phyloP scores from a whole-genome alignment of 495 filamentous ascomycete species.

The Hypoxylon subgilvum region DNA sequence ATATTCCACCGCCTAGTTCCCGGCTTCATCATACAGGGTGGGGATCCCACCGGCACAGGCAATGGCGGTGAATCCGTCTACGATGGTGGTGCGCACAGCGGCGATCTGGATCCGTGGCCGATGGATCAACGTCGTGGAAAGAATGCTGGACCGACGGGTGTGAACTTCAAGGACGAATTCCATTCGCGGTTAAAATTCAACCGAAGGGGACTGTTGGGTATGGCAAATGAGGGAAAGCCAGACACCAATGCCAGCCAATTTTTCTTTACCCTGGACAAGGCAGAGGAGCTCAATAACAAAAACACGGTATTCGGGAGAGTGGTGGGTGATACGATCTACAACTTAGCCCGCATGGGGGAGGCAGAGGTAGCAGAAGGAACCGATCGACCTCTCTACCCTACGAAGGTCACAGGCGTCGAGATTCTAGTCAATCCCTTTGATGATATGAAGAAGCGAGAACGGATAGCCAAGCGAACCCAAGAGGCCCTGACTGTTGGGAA shows the following conservation, averaged over 20 bases:
- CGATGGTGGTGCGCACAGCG: slow-evolving; percentile 79
- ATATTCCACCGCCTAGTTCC: slow-evolving; percentile 93
- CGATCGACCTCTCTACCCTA: slow-evolving; percentile 88
- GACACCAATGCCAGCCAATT: slow-evolving; percentile 93
- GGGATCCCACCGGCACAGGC: slow-evolving; percentile 82
- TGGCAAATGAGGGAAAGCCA: slow-evolving; percentile 80
- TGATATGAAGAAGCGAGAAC: slow-evolving; percentile 78
- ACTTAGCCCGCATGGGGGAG: slow-evolving; percentile 89
- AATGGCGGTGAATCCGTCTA: slow-evolving; percentile 91
- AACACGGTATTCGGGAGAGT: slow-evolving; percentile 95
- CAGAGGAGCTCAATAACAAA: slow-evolving; percentile 81
- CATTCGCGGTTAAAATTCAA: slow-evolving; percentile 93
- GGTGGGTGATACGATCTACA: slow-evolving; percentile 93
- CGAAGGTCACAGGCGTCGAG: slow-evolving; percentile 78
- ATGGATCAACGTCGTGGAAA: slow-evolving; percentile 66
- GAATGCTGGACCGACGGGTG: slow-evolving; percentile 58
- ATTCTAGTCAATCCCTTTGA: slow-evolving; percentile 89
- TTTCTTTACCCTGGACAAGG: slow-evolving; percentile 86
- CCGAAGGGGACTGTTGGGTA: slow-evolving; percentile 85
- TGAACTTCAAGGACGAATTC: slow-evolving; percentile 84
- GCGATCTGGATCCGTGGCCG: slow-evolving; percentile 62
- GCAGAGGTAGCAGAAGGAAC: slow-evolving; percentile 76
- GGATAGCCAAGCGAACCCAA: slow-evolving; percentile 49
- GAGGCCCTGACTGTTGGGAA: slow-evolving; percentile 57
- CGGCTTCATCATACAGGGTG: slow-evolving; percentile 92